Percentiles rank a stretch among this genome's conserved stretches.
Conservation (phyloP, 2,329 filamentous ascomycete genomes). For the Penicillium sp. region DNA sequence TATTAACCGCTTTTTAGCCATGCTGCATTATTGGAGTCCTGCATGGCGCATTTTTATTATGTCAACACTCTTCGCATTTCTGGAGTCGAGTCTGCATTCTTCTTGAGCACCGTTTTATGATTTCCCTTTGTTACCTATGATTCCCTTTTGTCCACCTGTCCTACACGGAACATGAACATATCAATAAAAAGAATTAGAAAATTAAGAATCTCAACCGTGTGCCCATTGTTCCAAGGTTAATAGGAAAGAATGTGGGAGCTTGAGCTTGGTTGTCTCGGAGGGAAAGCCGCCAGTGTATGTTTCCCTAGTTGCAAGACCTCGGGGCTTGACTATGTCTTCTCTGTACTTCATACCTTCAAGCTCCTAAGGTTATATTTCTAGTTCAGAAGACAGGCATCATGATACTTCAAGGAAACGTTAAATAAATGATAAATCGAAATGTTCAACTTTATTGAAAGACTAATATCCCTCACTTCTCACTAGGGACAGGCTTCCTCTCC, state of each 20-base stretch:
- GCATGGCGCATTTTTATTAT: constrained; percentile 10
- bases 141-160: background rate
- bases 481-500: background rate
- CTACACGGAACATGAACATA: background rate
- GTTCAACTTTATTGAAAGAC: too few species aligned
- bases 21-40: constrained; percentile 14
- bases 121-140: constrained; percentile 8
- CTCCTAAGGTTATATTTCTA: too few species aligned
- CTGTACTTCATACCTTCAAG: too few species aligned
- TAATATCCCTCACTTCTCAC: background rate
- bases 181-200: background rate
- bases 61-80: constrained; percentile 13
- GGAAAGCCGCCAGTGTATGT: too few species aligned
- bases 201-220: background rate
- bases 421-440: too few species aligned
- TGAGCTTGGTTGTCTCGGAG: too few species aligned
- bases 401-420: too few species aligned
- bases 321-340: too few species aligned
- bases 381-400: too few species aligned
- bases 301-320: too few species aligned
- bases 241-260: too few species aligned
- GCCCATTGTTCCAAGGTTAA: too few species aligned
- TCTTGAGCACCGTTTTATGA: constrained; percentile 14
- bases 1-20: background rate
- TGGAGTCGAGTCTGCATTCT: constrained; percentile 10